These are phyloP conservation scores for Mycosarcoma maydis DNA, from an alignment of 1,284 basidiomycete genomes.

Conservation along the genomic window DNA sequence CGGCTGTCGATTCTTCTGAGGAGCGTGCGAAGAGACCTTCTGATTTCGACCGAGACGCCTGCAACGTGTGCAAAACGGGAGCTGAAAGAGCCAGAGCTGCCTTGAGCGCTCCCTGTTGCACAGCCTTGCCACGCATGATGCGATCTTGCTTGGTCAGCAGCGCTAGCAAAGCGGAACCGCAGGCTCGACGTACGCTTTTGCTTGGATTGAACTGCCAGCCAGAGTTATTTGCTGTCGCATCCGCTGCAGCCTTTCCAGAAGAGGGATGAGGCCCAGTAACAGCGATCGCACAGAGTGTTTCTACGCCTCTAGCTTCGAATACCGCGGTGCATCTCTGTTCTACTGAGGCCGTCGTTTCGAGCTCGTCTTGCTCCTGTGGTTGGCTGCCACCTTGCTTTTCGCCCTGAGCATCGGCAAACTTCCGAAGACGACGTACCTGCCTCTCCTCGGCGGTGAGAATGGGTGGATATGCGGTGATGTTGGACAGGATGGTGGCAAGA, in stretches of 20 bases:
- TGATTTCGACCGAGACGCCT: not conserved
- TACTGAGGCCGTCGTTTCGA: conserved; percentile 9
- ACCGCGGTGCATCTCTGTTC: conserved; percentile 40
- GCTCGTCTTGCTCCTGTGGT: conserved; percentile 26
- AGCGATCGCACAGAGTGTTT: conserved; percentile 42
- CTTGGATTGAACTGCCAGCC: conserved; percentile 30
- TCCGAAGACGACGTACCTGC: conserved; percentile 52
- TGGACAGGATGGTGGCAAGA: conserved; percentile 47
- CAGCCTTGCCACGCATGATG: conserved; percentile 78
- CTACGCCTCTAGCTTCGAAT: conserved; percentile 43
- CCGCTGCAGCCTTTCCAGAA: not conserved
- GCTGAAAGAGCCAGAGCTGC: conserved; percentile 73
- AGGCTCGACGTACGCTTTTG: conserved; percentile 16
- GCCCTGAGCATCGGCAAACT: conserved; percentile 44
- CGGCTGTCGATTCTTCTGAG: not conserved
- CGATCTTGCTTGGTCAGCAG: conserved; percentile 72
- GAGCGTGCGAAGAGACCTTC: conserved; percentile 13
- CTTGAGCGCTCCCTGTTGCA: conserved; percentile 85
- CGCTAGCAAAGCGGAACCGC: conserved; percentile 27
- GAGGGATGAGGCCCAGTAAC: conserved; percentile 15
- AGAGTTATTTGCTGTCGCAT: not conserved
- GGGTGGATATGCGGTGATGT: conserved; percentile 48
- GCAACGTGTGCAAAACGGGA: conserved; percentile 20
- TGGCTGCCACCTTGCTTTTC: conserved; percentile 10
- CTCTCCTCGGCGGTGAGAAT: conserved; percentile 45